These are phyloP conservation scores for Phytophthora megakarya DNA, from an alignment of 352 stramenopile species.

Conservation along the genomic window DNA sequence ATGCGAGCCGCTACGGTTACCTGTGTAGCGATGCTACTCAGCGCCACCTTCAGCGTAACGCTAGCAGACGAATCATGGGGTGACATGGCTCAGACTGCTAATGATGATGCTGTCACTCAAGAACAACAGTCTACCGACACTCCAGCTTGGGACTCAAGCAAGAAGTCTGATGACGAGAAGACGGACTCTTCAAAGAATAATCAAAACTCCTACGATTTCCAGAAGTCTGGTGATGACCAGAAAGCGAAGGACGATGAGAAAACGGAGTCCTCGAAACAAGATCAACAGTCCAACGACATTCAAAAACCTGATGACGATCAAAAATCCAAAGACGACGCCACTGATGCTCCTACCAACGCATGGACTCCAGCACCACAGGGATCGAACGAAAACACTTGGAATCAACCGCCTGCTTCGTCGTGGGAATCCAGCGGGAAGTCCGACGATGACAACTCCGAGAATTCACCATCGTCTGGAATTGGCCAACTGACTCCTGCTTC, in stretches of 20 bases:
- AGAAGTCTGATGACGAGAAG: constrained; percentile 15
- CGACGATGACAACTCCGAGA: constrained; percentile 14
- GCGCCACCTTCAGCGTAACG: constrained; percentile 16
- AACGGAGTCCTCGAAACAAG: no score
- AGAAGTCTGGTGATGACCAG: constrained; percentile 9
- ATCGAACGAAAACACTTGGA: constrained; percentile 10
- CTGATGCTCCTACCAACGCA: background rate
- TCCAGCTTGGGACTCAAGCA: constrained; percentile 9
- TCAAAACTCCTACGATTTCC: background rate
- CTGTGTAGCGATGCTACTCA: constrained; percentile 18
- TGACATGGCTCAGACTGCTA: constrained; percentile 19
- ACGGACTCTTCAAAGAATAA: background rate
- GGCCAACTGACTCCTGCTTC: background rate
- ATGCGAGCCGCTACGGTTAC: constrained; percentile 17
- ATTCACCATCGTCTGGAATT: constrained; percentile 2
- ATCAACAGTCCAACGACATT: background rate
- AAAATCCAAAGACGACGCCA: background rate
- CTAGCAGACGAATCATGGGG: constrained; percentile 25
- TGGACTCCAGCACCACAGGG: constrained; percentile 1
- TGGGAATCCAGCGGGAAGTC: constrained; percentile 11
- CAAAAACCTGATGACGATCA: background rate
- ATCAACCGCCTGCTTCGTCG: background rate
- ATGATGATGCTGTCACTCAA: constrained; percentile 11
- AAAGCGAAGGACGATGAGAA: no score
- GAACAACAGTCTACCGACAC: constrained; percentile 19